A percentile compares a stretch with the other conserved stretches of the same genome.
phyloP scores from a whole-genome alignment of 768 basidiomycete genomes.

The Boletus speciosus region DNA sequence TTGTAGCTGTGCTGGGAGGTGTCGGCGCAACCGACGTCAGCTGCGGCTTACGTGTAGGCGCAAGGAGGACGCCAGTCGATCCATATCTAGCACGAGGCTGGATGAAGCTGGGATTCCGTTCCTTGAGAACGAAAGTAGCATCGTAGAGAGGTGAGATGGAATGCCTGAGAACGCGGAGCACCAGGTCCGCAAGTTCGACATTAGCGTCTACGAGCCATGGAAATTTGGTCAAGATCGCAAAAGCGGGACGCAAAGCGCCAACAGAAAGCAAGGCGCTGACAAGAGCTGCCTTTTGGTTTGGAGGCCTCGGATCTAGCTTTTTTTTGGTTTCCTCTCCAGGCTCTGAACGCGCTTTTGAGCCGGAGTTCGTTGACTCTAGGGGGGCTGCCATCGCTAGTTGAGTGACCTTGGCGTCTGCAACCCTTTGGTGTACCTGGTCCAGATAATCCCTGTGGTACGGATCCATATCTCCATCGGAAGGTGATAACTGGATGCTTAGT shows the following conservation, averaged over 20 bases:
- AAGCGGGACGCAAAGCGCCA: constrained; percentile 75
- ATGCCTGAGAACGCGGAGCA: constrained; percentile 69
- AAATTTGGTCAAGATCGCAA: constrained; percentile 76
- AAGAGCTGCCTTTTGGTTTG: constrained; percentile 80
- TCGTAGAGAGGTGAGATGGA: constrained; percentile 71
- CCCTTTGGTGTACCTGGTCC: constrained; percentile 57
- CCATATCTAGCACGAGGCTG: constrained; percentile 65
- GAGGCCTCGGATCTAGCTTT: constrained; percentile 36
- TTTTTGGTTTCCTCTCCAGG: constrained; percentile 37
- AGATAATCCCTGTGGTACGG: constrained; percentile 62
- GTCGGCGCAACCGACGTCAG: constrained; percentile 78
- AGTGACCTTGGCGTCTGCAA: constrained; percentile 65
- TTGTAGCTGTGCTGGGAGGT: constrained; percentile 70
- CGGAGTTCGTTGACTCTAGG: constrained; percentile 51
- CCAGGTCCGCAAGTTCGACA: constrained; percentile 81
- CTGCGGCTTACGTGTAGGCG: constrained; percentile 55
- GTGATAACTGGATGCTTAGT: constrained; percentile 53
- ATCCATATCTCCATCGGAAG: constrained; percentile 75
- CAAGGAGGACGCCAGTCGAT: constrained; percentile 47
- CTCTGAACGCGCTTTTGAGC: constrained; percentile 39
- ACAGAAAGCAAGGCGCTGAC: constrained; percentile 78
- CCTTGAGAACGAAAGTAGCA: constrained; percentile 46
- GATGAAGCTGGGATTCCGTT: constrained; percentile 58
- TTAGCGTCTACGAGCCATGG: constrained; percentile 83
- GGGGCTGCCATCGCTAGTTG: constrained; percentile 85